Evolutionary conservation across 1,284 basidiomycete genomes (phyloP), one percentile per base, ranked within the genome.

Genomic region (Mycena citricolor): DNA sequence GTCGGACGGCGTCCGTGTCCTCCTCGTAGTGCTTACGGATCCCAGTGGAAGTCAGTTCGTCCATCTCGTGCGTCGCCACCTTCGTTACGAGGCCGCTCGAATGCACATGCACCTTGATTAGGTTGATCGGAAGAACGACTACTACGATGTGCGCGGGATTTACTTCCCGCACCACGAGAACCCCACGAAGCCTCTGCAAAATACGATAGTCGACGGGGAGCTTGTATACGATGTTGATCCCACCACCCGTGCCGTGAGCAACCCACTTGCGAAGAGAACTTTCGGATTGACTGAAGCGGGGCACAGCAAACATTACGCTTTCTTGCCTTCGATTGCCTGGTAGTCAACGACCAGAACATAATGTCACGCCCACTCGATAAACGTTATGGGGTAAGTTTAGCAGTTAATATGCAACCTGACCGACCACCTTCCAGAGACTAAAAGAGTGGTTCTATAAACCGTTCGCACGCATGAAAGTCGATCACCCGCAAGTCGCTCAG

Each of bases 61-160:
- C 3, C 97, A 83, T 66, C 73, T 97, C 21, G 94, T 95, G 54
- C 50, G 86, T 57, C 19, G 16, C 22, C 12, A 28, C 39, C 20
- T 21, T 31, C n/a, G n/a, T n/a, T n/a, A n/a, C n/a, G n/a, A n/a
- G n/a, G n/a, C n/a, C n/a, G n/a, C n/a, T n/a, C n/a, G n/a, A n/a
- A n/a, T n/a, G n/a, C n/a, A n/a, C n/a, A 14, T 22, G 10, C 12
- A 14, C 39, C 4, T 21, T 39, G 13, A 25, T 13, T 58, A 97
- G 94, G 93, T 99, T 60, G 94, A 99, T 71, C 84, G 97, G 42
- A 93, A 95, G 61, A 95, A 99, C 58, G 70, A 77, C 5, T 99
- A 94, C 64, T 86, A 87, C 53, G 64, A 79, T 55, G 66, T 93
- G 7, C 61, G 69, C 16, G 86, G 87, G 3, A 71, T 99, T 36